Evolutionary conservation across 1,284 basidiomycete species (phyloP).

Genomic region (Mycosarcoma mackinlayi): DNA sequence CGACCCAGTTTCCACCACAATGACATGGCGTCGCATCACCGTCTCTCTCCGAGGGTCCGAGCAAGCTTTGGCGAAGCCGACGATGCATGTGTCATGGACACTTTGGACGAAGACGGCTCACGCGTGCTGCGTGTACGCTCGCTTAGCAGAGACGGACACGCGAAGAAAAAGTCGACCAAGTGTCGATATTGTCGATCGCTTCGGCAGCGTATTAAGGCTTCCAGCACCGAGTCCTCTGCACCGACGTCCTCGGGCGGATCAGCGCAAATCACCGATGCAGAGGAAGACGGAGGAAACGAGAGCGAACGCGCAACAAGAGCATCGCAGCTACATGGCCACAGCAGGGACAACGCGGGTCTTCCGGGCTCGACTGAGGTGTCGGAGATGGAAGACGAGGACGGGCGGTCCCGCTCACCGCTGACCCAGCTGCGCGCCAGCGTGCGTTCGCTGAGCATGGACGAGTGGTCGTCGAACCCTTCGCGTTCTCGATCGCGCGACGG

Average conservation of each 20-base stretch:
- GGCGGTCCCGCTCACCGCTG: slow-evolving; percentile 19
- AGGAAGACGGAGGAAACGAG: slow-evolving; percentile 18
- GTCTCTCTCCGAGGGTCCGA: slow-evolving; percentile 13
- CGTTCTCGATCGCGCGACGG: slow-evolving; percentile 28
- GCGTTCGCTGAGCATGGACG: slow-evolving; percentile 40
- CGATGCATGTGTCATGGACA: slow-evolving; percentile 10
- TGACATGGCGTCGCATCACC: slow-evolving; percentile 9
- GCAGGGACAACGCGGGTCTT: neutral
- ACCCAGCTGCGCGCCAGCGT: slow-evolving; percentile 33
- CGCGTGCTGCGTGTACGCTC: slow-evolving; percentile 27
- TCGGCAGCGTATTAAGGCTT: slow-evolving; percentile 31
- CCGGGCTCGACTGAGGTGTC: slow-evolving; percentile 26
- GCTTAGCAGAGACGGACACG: slow-evolving; percentile 38
- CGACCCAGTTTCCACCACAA: slow-evolving; percentile 40
- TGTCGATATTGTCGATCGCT: slow-evolving; percentile 43
- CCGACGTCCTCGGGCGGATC: slow-evolving; percentile 35
- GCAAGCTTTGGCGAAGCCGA: slow-evolving; percentile 14
- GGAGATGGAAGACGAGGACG: slow-evolving; percentile 35
- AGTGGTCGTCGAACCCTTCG: slow-evolving; percentile 15
- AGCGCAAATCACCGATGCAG: slow-evolving; percentile 42
- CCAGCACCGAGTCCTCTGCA: slow-evolving; percentile 20
- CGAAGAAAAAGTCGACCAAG: slow-evolving; percentile 51
- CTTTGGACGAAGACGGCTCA: slow-evolving; percentile 32
- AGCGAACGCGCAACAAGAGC: neutral
- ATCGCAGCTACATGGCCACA: neutral